Base-by-base conservation (phyloP, 1,139 yeast genomes). In the Diutina mesorugosa region DNA sequence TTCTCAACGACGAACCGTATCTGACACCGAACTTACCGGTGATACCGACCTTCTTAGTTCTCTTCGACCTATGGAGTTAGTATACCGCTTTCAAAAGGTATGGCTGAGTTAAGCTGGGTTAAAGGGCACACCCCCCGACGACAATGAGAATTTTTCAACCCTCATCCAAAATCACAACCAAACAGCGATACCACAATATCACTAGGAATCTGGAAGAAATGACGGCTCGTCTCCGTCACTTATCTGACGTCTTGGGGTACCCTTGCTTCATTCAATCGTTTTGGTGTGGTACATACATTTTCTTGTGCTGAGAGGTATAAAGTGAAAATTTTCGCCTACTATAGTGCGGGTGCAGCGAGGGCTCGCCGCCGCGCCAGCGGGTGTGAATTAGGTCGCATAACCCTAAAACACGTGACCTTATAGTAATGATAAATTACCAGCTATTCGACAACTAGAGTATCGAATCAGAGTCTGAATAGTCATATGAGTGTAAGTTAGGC, bases 21-120 rank as follows among this genome's bases (percentile, higher is more conserved):
- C 99, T 91, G 82, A 93, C 97, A 89, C 98, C 99, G 87, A 90
- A 93, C 85, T 95, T 95, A 86, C 99, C 99, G 79, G 99, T 93
- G 84, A 93, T 93, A 81, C 99, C 99, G 78, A 93, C 99, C 91
- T 93, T 93, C 96, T 93, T 93, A 72, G 99, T 93, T 88, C 99
- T 90, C 84, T 91, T 91, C 80, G 97, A 87, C 98, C 96, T 90
- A 70, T 62, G 58, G 41, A 65, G 81, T 77, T 78, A 78, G 80
- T 76, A 74, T 35, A 35, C 10, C 41, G 41, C n/a, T n/a, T 21
- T 21, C 26, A 21, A 21, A 4, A 21, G 26, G 26, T 21, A 21
- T 21, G 26, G 26, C 3, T 21, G 26, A 21, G 26, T 21, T 21
- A 4, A 21, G 26, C 26, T 21, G 26, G 26, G 26, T 21, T 4